Evolutionary conservation across 768 basidiomycete genomes (phyloP).

Genomic region (Amanita pallidorosea): DNA sequence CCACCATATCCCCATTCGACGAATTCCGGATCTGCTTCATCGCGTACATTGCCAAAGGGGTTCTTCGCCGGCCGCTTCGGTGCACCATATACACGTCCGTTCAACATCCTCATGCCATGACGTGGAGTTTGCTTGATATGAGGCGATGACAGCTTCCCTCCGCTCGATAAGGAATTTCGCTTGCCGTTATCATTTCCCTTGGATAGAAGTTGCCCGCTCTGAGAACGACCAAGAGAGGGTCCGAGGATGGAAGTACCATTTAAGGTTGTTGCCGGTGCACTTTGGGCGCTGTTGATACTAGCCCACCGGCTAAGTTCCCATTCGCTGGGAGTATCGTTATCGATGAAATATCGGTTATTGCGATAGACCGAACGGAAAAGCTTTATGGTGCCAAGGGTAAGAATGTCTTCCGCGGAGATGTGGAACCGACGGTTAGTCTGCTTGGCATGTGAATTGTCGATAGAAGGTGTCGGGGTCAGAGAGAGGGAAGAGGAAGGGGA

Average conservation of each 20-base stretch:
- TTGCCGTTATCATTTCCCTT: slow-evolving; percentile 1
- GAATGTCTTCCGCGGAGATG: slow-evolving; percentile 23
- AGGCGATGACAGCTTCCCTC: slow-evolving; percentile 6
- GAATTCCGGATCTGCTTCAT: slow-evolving; percentile 65
- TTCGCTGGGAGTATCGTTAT: slow-evolving; percentile 9
- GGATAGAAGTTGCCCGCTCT: slow-evolving; percentile 14
- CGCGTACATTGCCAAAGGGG: slow-evolving; percentile 52
- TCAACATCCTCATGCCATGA: slow-evolving; percentile 60
- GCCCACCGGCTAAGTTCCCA: slow-evolving; percentile 23
- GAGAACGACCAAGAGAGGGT: slow-evolving; percentile 22
- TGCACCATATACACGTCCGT: slow-evolving; percentile 75
- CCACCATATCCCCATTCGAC: slow-evolving; percentile 91
- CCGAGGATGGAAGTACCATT: slow-evolving; percentile 10
- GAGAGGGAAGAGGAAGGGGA: slow-evolving; percentile 21
- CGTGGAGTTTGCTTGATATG: slow-evolving; percentile 11
- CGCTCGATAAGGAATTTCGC: slow-evolving; percentile 5
- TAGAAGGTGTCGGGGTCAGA: slow-evolving; percentile 27
- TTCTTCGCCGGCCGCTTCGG: slow-evolving; percentile 28
- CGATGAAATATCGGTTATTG: slow-evolving; percentile 5
- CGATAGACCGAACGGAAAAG: slow-evolving; percentile 27
- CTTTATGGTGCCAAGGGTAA: slow-evolving; percentile 27
- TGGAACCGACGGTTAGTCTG: slow-evolving; percentile 12
- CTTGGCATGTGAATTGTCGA: slow-evolving; percentile 15
- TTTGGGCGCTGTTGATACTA: slow-evolving; percentile 11
- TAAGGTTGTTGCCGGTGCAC: slow-evolving; percentile 5